Base-by-base conservation (phyloP, 148 eudicot species). In the Rhododendron simsii region DNA sequence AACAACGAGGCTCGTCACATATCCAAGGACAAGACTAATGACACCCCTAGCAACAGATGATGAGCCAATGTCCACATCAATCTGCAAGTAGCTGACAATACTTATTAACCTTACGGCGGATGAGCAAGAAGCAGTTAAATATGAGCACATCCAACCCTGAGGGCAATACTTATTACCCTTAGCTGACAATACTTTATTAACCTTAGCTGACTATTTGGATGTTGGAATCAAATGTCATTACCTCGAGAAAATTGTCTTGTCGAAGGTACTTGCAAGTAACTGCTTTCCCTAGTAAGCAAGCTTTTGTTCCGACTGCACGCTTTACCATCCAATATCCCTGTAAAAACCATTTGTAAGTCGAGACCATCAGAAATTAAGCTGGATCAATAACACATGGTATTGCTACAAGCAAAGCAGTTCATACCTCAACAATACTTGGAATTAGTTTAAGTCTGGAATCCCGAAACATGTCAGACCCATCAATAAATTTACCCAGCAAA, bases 321-420 rank as follows among this genome's bases (percentile, higher is more conserved):
- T 98, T 98, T 30, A 98, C 99, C 99, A 98, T 98, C 98, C 99
- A 98, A 88, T 98, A 98, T 51, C 99, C 99, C 99, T 98, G 89
- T 78, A 23, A 20, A 87, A 59, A 80, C 51, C 53, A 90, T 75
- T 61, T 61, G 65, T 79, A 82, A 82, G 83, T 48, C 33, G 87
- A 63, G 57, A 85, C 1, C 12, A 69, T 23, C 47, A 23, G 44
- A 84, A 82, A 50, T 57, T n/a, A 85, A 78, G 30, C 21, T 55
- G 69, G 81, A 15, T 6, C 41, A 30, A 5, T 55, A 69, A 20
- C n/a, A n/a, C 51, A 77, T 16, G 73, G 23, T 81, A 18, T 50
- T 67, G 50, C 41, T 33, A 35, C 84, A 9, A 15, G 78, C 28
- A 71, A 45, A 86, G 33, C 59, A 57, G 18, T 78, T 71, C 83